Percentiles rank a stretch among this genome's conserved stretches.
These are phyloP conservation scores for Peronospora destructor DNA, from an alignment of 352 stramenopile species.

Conservation along the genomic window DNA sequence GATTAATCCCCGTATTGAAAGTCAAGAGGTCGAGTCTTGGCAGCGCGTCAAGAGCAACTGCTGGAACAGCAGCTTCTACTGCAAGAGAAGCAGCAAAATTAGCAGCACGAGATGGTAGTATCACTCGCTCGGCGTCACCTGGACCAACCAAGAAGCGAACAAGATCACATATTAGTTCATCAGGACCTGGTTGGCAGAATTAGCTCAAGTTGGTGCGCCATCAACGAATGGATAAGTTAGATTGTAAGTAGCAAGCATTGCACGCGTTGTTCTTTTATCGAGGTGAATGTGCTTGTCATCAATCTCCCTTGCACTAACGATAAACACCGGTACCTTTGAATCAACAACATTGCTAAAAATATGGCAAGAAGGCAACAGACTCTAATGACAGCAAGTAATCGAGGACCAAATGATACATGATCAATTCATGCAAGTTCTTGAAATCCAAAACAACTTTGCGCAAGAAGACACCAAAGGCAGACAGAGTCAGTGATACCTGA, in stretches of 20 bases:
- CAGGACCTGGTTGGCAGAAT: constrained; percentile 28
- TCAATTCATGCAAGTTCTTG: no score
- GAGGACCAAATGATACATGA: no score
- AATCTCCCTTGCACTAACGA: no score
- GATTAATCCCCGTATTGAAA: constrained; percentile 6
- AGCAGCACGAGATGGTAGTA: constrained; percentile 13
- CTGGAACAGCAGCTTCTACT: constrained; percentile 15
- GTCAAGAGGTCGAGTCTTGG: constrained; percentile 15
- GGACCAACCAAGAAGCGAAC: constrained; percentile 37
- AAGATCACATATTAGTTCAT: constrained; percentile 21
- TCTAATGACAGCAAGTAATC: no score
- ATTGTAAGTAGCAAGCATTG: constrained; percentile 18
- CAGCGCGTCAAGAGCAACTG: constrained; percentile 19
- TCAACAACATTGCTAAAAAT: constrained; percentile 37
- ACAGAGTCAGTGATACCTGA: no score
- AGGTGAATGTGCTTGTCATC: not conserved
- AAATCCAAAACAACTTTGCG: no score
- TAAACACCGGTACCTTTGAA: constrained; percentile 36
- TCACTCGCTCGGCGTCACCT: constrained; percentile 27
- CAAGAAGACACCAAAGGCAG: no score
- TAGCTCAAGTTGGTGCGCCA: constrained; percentile 18
- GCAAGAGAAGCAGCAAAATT: constrained; percentile 23
- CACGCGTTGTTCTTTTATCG: constrained; percentile 11
- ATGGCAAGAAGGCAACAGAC: constrained; percentile 19
- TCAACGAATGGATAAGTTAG: constrained; percentile 10